Base-by-base conservation (phyloP, 2,329 filamentous ascomycete species). In the Fusarium mangiferae region DNA sequence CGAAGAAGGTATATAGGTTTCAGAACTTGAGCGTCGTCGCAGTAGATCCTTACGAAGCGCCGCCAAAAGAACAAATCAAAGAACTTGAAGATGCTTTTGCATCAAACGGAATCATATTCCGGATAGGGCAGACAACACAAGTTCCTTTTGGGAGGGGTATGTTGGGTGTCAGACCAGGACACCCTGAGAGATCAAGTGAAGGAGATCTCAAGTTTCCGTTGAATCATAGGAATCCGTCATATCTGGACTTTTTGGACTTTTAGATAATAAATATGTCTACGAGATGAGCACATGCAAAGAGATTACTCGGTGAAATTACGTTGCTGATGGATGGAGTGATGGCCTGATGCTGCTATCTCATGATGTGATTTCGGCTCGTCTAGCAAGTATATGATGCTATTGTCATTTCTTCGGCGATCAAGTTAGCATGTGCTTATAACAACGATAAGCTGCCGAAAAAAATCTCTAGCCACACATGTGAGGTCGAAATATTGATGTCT, bases 131-230 rank as follows among this genome's bases (percentile, higher is more conserved):
- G 45, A 78, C 77, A 1, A 76, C 77, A 3, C 77, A 78, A 22
- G 69, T 72, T 22, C 69, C 77, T 2, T 78, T 78, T 54, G 78
- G 77, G 2, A 73, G 77, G 44, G 77, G 77, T 1, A 78, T 78
- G 77, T 52, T 78, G 30, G 77, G 77, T 7, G 77, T 73, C 22
- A 72, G 77, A 7, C 77, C 77, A 49, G 77, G 77, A 9, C 71
- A 78, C 33, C 63, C 72, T 1, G 38, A 73, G n/a, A 72, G 70
- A 7, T 57, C 59, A 7, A 64, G 68, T 39, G 66, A 52, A 17
- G 68, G 56, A 38, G 62, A 76, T 45, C 64, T 78, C 52, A 69
- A 68, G 39, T 78, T 78, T 57, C 74, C 71, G 12, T 48, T 78
- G 24, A 60, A 70, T 33, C 61, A 72, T 64, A 66, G 59, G 45